Conservation (phyloP, 1,139 yeast species). For the Sugiyamaella paludigena region DNA sequence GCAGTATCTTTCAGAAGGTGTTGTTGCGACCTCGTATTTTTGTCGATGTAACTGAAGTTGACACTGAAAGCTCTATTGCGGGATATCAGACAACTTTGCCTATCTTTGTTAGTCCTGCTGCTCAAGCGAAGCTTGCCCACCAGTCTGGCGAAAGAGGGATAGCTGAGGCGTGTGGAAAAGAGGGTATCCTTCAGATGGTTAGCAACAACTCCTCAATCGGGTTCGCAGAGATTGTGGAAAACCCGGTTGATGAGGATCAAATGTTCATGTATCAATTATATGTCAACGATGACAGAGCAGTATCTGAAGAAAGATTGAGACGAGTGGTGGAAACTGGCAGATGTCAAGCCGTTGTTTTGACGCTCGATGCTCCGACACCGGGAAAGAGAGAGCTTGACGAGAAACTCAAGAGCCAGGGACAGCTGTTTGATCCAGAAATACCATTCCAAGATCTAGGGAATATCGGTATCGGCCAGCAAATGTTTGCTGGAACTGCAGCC, state of each 20-base stretch:
- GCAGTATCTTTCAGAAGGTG: constrained; percentile 77
- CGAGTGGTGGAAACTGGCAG: constrained; percentile 43
- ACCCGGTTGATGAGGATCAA: constrained; percentile 43
- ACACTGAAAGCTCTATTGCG: constrained; percentile 45
- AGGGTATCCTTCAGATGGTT: constrained; percentile 65
- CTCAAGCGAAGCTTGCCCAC: constrained; percentile 75
- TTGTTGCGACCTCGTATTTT: constrained; percentile 80
- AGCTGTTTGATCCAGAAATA: constrained; percentile 1
- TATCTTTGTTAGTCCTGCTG: constrained; percentile 62
- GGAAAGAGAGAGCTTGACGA: constrained; percentile 81
- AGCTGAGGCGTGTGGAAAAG: too few species aligned
- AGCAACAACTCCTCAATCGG: constrained; percentile 77
- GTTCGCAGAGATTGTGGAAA: constrained; percentile 66
- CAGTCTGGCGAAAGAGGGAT: constrained; percentile 41
- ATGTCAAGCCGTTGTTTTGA: constrained; percentile 68
- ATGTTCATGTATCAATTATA: too few species aligned
- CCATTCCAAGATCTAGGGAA: constrained; percentile 5
- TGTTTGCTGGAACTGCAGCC: constrained; percentile 83
- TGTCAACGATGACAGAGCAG: constrained; percentile 66
- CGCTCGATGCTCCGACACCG: constrained; percentile 89
- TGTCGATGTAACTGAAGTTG: constrained; percentile 64
- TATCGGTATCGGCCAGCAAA: constrained; percentile 21
- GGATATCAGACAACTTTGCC: constrained; percentile 59
- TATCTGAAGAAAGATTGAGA: constrained; percentile 56
- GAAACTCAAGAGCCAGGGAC: constrained; percentile 49